A percentile compares a stretch with the other conserved stretches of the same genome.
These are phyloP conservation scores for Zanthoxylum bungeanum DNA, from an alignment of 345 rosid species.

Conservation along the genomic window DNA sequence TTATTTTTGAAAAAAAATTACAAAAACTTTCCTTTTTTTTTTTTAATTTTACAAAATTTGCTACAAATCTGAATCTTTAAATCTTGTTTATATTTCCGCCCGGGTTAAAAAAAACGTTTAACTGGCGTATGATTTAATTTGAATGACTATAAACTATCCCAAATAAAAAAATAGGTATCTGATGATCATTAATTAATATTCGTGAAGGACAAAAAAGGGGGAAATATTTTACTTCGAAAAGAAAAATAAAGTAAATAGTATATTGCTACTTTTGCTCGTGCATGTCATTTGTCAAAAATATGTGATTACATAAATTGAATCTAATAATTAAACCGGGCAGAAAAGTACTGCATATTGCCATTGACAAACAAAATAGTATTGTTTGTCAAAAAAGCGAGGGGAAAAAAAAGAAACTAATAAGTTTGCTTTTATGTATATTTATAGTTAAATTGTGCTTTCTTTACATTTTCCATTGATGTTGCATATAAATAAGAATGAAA, in stretches of 20 bases:
- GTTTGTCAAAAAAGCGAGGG: too few species aligned
- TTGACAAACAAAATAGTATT: background rate
- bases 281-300: background rate
- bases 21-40: too few species aligned
- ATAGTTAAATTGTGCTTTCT: background rate
- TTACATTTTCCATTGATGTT: too few species aligned
- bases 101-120: background rate
- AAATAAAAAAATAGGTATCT: too few species aligned
- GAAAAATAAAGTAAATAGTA: background rate
- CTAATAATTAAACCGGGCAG: background rate
- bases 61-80: too few species aligned
- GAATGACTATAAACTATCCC: too few species aligned
- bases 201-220: background rate
- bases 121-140: too few species aligned
- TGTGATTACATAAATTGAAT: background rate
- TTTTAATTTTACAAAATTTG: too few species aligned
- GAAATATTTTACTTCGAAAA: background rate
- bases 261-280: slow-evolving; percentile 2
- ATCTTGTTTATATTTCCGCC: too few species aligned
- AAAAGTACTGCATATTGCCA: background rate
- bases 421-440: background rate
- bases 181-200: background rate
- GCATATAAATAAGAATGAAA: too few species aligned
- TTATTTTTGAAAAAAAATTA: too few species aligned
- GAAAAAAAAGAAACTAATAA: too few species aligned